These are phyloP conservation scores for Suhomyces coccinellae DNA, from an alignment of 1,139 yeast species.

Conservation along the genomic window DNA sequence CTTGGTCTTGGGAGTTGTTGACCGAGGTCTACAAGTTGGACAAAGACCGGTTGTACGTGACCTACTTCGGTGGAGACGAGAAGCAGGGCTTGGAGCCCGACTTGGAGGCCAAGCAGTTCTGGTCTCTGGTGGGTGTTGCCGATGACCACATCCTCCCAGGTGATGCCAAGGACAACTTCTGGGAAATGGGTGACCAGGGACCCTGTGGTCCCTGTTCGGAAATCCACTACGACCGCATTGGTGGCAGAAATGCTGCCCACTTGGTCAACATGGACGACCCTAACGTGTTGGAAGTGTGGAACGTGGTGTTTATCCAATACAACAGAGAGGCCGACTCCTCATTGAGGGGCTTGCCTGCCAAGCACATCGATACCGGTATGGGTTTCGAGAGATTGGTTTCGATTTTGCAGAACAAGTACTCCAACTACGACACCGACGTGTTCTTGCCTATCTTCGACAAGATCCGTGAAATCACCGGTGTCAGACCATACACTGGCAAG, in stretches of 20 bases:
- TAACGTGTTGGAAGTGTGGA: slow-evolving; percentile 96
- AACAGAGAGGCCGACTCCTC: slow-evolving; percentile 91
- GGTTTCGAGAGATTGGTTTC: slow-evolving; percentile 98
- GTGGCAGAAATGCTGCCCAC: slow-evolving; percentile 90
- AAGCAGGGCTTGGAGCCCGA: slow-evolving; percentile 87
- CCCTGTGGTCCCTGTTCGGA: slow-evolving; percentile 99
- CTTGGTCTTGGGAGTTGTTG: slow-evolving; percentile 86
- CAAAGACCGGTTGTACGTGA: slow-evolving; percentile 80
- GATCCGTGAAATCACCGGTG: slow-evolving; percentile 91
- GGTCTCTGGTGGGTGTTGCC: slow-evolving; percentile 85
- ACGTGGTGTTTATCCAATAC: slow-evolving; percentile 92
- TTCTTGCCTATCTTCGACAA: slow-evolving; percentile 82
- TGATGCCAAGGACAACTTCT: slow-evolving; percentile 84
- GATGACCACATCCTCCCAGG: slow-evolving; percentile 95
- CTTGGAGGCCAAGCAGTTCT: slow-evolving; percentile 83
- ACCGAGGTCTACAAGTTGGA: slow-evolving; percentile 81
- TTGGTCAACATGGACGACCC: slow-evolving; percentile 97
- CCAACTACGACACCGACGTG: slow-evolving; percentile 97
- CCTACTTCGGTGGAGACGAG: slow-evolving; percentile 93
- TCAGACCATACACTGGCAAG: slow-evolving; percentile 85
- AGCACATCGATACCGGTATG: slow-evolving; percentile 97
- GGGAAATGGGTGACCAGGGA: slow-evolving; percentile 99
- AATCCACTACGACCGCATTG: slow-evolving; percentile 95
- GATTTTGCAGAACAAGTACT: slow-evolving; percentile 81
- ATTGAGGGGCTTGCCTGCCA: slow-evolving; percentile 80